Base-by-base conservation (phyloP, 805 yeast species). In the Teunomyces stri region DNA sequence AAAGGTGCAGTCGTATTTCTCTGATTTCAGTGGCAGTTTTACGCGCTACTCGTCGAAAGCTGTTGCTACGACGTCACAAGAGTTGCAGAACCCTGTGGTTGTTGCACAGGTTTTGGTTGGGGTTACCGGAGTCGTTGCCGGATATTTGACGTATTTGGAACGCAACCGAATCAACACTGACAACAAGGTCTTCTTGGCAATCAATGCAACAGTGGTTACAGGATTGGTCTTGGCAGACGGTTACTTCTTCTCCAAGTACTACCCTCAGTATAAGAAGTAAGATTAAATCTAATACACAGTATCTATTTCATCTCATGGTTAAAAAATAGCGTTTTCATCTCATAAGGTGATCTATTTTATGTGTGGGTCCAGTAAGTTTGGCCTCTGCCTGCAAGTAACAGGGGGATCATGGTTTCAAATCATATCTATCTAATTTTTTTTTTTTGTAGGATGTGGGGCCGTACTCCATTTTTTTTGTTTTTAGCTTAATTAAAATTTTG, bases 61-160 rank as follows among this genome's bases (percentile, higher is more conserved):
- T 18, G 37, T 20, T 11, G 50, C 45, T 30, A 48, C 50, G 21
- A 42, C 44, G 5, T 11, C 31, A n/a, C 28, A 20, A 15, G 86
- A 81, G 60, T 69, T 82, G 52, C 72, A 80, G 57, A 82, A 83
- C 68, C 88, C 88, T 0, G 85, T 78, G 3, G 85, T 83, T 40
- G 65, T 78, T 15, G 62, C 79, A 28, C 86, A 82, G 62, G 64
- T 76, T 2, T 68, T 79, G 13, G 69, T 80, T 37, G 74, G 80
- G 27, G 59, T 74, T 6, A 74, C 78, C 35, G 78, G 78, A 12
- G 59, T 75, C 29, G 66, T 75, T 21, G 80, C 79, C 3, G 73
- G 80, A 21, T 69, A 79, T 52, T 65, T 68, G 44, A 80, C 77
- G 20, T 78, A 76, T 66, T 57, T 73, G 56, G 79, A 79, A 65